phyloP scores from a whole-genome alignment of 164 flowering plant genomes.

The Dillenia suffruticosa region DNA sequence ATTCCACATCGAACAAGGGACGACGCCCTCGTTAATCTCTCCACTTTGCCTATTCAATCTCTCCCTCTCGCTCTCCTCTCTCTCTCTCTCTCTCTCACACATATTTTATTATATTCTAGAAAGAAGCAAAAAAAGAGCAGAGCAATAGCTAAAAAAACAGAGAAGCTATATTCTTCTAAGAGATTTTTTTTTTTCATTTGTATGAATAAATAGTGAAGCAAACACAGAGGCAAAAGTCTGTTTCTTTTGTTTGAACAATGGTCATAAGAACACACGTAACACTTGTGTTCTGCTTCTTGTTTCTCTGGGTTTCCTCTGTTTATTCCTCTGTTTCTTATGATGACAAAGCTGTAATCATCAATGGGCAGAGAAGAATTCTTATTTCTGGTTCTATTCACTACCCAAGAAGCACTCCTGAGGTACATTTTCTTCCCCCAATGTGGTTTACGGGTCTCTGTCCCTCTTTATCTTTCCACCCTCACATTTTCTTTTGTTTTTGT shows the following conservation, averaged over 20 bases:
- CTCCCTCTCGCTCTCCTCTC: too few relatives aligned
- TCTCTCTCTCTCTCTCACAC: background rate
- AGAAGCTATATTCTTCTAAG: background rate
- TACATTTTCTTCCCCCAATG: conserved; percentile 22
- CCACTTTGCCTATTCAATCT: background rate
- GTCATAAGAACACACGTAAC: background rate
- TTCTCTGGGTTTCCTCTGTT: conserved; percentile 26
- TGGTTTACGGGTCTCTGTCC: too few relatives aligned
- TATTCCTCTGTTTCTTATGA: conserved; percentile 69
- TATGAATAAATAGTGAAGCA: too few relatives aligned
- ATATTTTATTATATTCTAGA: too few relatives aligned
- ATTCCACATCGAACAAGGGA: background rate
- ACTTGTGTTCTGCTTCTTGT: conserved; percentile 15
- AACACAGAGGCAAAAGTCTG: too few relatives aligned
- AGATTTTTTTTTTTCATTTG: too few relatives aligned
- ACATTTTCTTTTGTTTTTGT: background rate
- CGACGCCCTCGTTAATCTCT: too few relatives aligned
- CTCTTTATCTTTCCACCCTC: background rate
- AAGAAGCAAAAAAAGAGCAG: background rate
- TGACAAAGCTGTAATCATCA: conserved; percentile 50
- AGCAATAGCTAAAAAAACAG: background rate
- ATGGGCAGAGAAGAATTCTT: conserved; percentile 70
- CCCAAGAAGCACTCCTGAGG: conserved; percentile 94
- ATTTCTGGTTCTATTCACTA: conserved; percentile 92
- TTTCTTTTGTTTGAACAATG: too few relatives aligned